Conservation (phyloP, 108 stramenopile genomes). For the Parmales sp. region DNA sequence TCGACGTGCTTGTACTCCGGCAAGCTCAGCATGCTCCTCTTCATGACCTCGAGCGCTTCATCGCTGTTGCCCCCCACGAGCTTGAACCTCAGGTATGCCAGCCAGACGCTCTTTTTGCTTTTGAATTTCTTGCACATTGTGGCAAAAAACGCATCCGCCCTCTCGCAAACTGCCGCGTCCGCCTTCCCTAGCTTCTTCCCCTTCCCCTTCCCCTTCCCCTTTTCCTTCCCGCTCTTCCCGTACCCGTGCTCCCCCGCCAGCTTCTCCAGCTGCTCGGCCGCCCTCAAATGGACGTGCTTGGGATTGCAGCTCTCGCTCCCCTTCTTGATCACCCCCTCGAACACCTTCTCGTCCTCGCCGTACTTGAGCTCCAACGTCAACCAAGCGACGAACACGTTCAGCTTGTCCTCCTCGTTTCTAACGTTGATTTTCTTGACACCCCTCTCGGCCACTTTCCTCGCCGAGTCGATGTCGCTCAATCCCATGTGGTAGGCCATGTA, state of each 20-base stretch:
- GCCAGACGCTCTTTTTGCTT: constrained; percentile 83
- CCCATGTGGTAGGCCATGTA: constrained; percentile 94
- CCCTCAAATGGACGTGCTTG: constrained; percentile 74
- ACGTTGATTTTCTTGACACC: constrained; percentile 80
- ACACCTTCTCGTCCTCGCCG: constrained; percentile 55
- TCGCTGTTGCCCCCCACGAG: constrained; percentile 57
- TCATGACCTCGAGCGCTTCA: constrained; percentile 64
- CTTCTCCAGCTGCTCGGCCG: constrained; percentile 59
- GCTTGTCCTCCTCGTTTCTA: constrained; percentile 70
- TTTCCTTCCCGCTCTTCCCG: not conserved
- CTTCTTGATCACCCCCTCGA: constrained; percentile 58
- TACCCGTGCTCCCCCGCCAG: not conserved
- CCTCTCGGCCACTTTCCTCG: constrained; percentile 73
- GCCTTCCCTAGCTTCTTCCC: constrained; percentile 8
- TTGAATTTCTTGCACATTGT: constrained; percentile 81
- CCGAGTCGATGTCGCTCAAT: constrained; percentile 78
- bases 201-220: constrained; percentile 34
- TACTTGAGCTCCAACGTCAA: constrained; percentile 86
- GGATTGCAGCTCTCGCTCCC: constrained; percentile 83
- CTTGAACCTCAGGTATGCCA: constrained; percentile 65
- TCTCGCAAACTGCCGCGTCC: constrained; percentile 8
- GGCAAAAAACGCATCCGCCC: constrained; percentile 57
- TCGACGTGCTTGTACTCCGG: constrained; percentile 81
- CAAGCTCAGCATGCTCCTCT: constrained; percentile 70
- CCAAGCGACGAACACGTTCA: constrained; percentile 89